Evolutionary conservation across 2,329 filamentous ascomycete species (phyloP).

Genomic region (Penicillium sp.): DNA sequence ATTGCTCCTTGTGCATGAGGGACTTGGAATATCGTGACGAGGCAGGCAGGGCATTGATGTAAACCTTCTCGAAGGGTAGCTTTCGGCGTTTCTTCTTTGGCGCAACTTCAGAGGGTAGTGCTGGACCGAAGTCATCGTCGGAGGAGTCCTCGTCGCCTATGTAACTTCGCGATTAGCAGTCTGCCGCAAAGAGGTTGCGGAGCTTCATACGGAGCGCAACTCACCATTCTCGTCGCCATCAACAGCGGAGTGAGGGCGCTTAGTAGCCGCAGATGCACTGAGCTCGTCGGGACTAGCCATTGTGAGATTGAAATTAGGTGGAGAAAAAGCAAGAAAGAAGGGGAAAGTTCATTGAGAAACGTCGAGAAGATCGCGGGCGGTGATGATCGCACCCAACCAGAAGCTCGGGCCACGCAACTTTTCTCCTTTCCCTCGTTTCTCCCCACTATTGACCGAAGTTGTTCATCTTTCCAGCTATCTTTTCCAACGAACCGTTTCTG

Average conservation of each 20-base stretch:
- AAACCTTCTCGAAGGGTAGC: constrained; percentile 91
- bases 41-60: constrained; percentile 79
- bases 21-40: constrained; percentile 85
- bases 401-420: constrained; percentile 27
- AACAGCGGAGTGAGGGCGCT: constrained; percentile 56
- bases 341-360: constrained; percentile 2
- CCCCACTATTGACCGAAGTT: constrained; percentile 25
- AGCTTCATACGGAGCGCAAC: constrained; percentile 8
- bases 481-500: constrained; percentile 20
- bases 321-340: neutral
- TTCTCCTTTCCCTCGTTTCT: constrained; percentile 23
- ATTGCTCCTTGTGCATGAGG: constrained; percentile 95
- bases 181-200: constrained; percentile 9
- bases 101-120: constrained; percentile 71
- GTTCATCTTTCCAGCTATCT: constrained; percentile 18
- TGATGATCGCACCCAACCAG: constrained; percentile 14
- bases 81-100: constrained; percentile 88
- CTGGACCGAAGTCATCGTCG: constrained; percentile 88
- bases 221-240: constrained; percentile 42
- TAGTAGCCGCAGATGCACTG: constrained; percentile 37
- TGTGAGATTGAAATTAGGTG: neutral
- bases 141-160: constrained; percentile 53
- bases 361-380: constrained; percentile 18
- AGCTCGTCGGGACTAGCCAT: constrained; percentile 31
- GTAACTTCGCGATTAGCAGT: constrained; percentile 12